Evolutionary conservation across 192 early-diverging fungal genomes (phyloP).

Genomic region (Spizellomyces punctatus): DNA sequence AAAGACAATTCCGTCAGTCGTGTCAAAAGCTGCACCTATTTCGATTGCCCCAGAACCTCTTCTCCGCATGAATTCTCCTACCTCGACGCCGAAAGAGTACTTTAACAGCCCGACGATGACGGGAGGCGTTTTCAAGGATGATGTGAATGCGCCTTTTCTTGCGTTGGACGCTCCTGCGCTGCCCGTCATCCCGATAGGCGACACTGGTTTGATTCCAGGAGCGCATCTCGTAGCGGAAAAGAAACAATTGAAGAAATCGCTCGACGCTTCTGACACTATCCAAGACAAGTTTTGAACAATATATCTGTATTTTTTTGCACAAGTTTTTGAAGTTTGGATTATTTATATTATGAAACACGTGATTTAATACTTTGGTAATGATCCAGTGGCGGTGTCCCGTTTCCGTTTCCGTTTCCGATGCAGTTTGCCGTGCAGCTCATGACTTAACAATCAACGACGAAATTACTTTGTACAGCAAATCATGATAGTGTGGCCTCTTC

Average conservation of each 20-base stretch:
- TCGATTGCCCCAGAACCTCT: constrained; percentile 17
- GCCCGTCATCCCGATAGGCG: constrained; percentile 25
- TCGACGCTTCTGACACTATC: background rate
- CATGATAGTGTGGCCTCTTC: constrained; percentile 20
- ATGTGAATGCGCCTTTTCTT: constrained; percentile 19
- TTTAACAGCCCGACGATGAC: background rate
- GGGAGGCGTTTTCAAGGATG: constrained; percentile 4
- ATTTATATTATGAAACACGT: background rate
- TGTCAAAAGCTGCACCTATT: background rate
- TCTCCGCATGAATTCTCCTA: constrained; percentile 5
- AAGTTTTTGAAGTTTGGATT: background rate
- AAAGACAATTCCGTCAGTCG: too few species aligned
- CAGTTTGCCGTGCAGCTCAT: too few species aligned
- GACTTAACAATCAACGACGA: too few species aligned
- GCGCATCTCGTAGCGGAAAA: constrained; percentile 31
- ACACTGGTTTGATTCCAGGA: constrained; percentile 11
- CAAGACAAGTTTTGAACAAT: too few species aligned
- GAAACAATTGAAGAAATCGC: constrained; percentile 10
- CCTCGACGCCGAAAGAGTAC: background rate
- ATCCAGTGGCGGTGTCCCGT: too few species aligned
- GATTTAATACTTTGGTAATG: too few species aligned
- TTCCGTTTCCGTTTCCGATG: too few species aligned
- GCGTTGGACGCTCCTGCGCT: constrained; percentile 18
- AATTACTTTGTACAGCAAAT: background rate
- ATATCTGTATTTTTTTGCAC: background rate